phyloP scores from a whole-genome alignment of 2,329 filamentous ascomycete species.

The Aspergillus spinulosporus region DNA sequence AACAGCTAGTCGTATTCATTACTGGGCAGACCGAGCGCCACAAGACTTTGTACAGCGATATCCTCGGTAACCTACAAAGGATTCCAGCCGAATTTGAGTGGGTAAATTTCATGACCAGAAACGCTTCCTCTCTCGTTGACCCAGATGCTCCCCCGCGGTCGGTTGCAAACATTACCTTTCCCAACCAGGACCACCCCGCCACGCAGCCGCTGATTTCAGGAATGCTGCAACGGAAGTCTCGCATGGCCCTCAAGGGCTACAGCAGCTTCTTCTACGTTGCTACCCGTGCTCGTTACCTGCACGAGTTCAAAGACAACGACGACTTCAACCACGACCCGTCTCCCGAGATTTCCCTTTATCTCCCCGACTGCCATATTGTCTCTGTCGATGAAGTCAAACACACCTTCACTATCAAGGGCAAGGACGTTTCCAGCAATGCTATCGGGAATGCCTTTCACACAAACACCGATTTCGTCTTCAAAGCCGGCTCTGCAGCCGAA shows the following conservation, averaged over 20 bases:
- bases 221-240: slow-evolving; percentile 83
- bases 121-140: slow-evolving; percentile 72
- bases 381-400: slow-evolving; percentile 76
- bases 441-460: slow-evolving; percentile 79
- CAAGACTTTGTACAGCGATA: slow-evolving; percentile 78
- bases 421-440: slow-evolving; percentile 76
- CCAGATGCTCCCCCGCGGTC: slow-evolving; percentile 71
- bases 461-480: slow-evolving; percentile 78
- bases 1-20: slow-evolving; percentile 78
- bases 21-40: slow-evolving; percentile 79
- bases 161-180: slow-evolving; percentile 73
- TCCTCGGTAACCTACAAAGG: slow-evolving; percentile 72
- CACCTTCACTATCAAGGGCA: slow-evolving; percentile 92
- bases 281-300: slow-evolving; percentile 81
- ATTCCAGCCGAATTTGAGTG: slow-evolving; percentile 88
- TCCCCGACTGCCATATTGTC: slow-evolving; percentile 84
- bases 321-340: slow-evolving; percentile 58
- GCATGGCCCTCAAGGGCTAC: slow-evolving; percentile 78
- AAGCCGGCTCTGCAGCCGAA: slow-evolving; percentile 76
- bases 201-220: slow-evolving; percentile 86
- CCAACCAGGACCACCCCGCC: slow-evolving; percentile 80
- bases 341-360: slow-evolving; percentile 85
- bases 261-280: slow-evolving; percentile 85
- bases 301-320: slow-evolving; percentile 95
- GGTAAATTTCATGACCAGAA: slow-evolving; percentile 76